Conservation (phyloP, 306 rosid species). For the Acacia crassicarpa region DNA sequence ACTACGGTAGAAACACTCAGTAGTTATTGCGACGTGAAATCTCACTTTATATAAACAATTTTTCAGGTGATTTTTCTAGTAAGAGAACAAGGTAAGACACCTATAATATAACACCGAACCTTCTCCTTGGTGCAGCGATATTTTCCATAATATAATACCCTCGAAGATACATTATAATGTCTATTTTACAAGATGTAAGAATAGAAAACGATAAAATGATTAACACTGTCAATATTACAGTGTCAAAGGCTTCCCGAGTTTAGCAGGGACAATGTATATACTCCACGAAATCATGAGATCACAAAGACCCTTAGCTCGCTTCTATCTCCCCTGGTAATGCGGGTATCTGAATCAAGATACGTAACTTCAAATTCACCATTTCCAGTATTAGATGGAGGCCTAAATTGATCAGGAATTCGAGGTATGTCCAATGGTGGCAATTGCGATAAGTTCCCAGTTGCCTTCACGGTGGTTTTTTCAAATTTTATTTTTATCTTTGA, state of each 20-base stretch:
- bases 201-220: not conserved
- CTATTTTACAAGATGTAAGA: conserved; percentile 23
- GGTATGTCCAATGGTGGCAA: conserved; percentile 87
- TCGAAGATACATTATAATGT: conserved; percentile 21
- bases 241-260: not conserved
- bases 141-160: not conserved
- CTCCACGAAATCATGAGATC: conserved; percentile 48
- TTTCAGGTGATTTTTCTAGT: no score
- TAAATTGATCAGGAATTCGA: conserved; percentile 71
- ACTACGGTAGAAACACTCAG: no score
- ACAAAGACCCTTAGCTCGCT: conserved; percentile 93
- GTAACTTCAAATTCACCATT: conserved; percentile 90
- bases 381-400: conserved; percentile 73
- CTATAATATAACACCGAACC: no score
- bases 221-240: not conserved
- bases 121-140: no score
- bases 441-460: conserved; percentile 79
- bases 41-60: no score
- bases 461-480: conserved; percentile 80
- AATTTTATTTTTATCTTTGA: conserved; percentile 71
- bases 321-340: conserved; percentile 90
- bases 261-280: not conserved
- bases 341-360: conserved; percentile 63
- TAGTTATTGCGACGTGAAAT: no score
- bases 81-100: no score